Conservation (phyloP, 2,329 filamentous ascomycete species). For the Coniochaeta prunicola region DNA sequence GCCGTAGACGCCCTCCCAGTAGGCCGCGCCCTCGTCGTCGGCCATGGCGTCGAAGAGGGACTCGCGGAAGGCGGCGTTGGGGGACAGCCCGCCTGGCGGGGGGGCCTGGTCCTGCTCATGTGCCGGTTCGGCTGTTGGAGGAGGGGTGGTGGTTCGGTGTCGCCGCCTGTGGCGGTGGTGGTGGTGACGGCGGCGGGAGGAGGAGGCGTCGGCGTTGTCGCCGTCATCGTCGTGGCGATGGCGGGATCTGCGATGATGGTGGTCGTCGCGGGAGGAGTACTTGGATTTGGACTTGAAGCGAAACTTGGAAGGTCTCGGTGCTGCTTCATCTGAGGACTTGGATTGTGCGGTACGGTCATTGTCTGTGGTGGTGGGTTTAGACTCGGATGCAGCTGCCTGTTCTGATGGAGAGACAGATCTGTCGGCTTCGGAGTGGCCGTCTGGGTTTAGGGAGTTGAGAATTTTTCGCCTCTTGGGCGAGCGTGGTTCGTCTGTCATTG, state of each 20-base stretch:
- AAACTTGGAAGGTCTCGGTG: conserved; percentile 25
- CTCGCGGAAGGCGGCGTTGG: conserved; percentile 77
- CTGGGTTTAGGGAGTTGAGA: conserved; percentile 39
- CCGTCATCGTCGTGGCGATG: neutral
- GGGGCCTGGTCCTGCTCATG: conserved; percentile 35
- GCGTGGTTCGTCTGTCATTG: neutral
- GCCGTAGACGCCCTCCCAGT: conserved; percentile 95
- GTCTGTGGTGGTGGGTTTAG: neutral
- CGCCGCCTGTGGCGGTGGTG: conserved; percentile 13
- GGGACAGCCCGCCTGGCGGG: conserved; percentile 36
- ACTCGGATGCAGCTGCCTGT: neutral
- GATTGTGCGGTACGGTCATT: neutral
- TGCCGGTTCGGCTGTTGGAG: conserved; percentile 8
- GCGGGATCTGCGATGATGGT: conserved; percentile 11
- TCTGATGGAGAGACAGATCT: neutral
- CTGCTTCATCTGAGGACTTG: neutral
- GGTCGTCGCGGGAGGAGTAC: conserved; percentile 6
- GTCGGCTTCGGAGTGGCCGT: conserved; percentile 5
- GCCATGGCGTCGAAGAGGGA: conserved; percentile 95
- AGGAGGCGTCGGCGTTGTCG: conserved; percentile 6
- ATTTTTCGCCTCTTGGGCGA: conserved; percentile 37
- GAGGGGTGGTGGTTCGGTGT: conserved; percentile 30
- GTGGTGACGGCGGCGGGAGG: conserved; percentile 11
- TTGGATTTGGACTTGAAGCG: conserved; percentile 29
- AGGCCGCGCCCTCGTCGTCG: conserved; percentile 90